Evolutionary conservation across 352 stramenopile species (phyloP).

Genomic region (Globisporangium megalacanthum): DNA sequence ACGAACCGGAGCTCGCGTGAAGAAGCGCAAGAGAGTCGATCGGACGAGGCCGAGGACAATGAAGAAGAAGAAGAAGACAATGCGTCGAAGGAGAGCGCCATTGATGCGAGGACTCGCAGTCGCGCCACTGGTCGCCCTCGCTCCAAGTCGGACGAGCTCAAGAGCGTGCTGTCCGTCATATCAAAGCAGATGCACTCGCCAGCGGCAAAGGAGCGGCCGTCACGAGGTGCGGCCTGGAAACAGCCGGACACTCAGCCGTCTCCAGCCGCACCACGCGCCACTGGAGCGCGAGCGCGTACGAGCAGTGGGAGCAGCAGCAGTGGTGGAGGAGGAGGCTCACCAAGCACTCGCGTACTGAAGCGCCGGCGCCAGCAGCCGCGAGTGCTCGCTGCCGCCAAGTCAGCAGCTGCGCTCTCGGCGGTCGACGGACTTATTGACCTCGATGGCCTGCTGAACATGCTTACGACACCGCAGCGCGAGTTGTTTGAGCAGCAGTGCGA

Average conservation of each 20-base stretch:
- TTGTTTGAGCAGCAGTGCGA: conserved; percentile 43
- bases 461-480: conserved; percentile 50
- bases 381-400: conserved; percentile 1
- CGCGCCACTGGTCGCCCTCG: not conserved
- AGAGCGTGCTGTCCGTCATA: conserved; percentile 7
- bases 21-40: not conserved
- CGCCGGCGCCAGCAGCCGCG: conserved; percentile 16
- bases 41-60: conserved; percentile 2
- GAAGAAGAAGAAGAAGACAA: not conserved
- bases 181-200: conserved; percentile 11
- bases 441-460: conserved; percentile 35
- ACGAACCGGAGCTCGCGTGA: not conserved
- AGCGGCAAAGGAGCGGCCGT: not conserved
- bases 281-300: conserved; percentile 1
- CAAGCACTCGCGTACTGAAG: conserved; percentile 1
- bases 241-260: conserved; percentile 2
- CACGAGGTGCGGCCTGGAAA: not conserved
- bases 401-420: conserved; percentile 1
- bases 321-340: not conserved
- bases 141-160: conserved; percentile 16
- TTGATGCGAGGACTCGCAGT: not conserved
- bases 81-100: not conserved
- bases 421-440: conserved; percentile 39
- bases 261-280: not conserved
- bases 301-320: not conserved